Evolutionary conservation across 805 yeast genomes (phyloP).

Genomic region (Saturnispora sekii): DNA sequence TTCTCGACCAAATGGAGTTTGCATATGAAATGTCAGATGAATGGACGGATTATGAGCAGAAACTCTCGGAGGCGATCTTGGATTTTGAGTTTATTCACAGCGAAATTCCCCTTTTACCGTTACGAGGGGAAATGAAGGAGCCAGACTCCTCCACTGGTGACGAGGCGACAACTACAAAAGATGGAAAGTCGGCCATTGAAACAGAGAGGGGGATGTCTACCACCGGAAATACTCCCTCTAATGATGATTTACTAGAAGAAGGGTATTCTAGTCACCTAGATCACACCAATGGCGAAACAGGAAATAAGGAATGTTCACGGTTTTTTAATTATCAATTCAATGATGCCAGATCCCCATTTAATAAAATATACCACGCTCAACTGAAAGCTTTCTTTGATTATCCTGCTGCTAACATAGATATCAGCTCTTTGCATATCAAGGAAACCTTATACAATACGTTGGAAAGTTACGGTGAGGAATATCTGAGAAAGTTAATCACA

Average conservation of each 20-base stretch:
- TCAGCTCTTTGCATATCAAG: background rate
- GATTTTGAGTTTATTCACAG: background rate
- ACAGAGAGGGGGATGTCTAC: background rate
- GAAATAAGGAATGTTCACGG: background rate
- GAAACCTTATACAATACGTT: background rate
- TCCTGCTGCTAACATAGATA: background rate
- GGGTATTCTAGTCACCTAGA: background rate
- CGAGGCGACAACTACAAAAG: background rate
- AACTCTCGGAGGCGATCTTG: background rate
- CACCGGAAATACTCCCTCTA: too few relatives aligned
- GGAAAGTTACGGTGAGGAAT: background rate
- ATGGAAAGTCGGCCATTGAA: background rate
- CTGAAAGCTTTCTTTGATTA: background rate
- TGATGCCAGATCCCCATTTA: background rate
- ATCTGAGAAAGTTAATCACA: background rate
- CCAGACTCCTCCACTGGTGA: background rate
- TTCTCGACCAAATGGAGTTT: conserved; percentile 11
- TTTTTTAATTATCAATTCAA: background rate
- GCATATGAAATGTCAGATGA: conserved; percentile 6
- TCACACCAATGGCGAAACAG: background rate
- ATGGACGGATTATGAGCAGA: conserved; percentile 1
- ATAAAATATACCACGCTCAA: conserved; percentile 1
- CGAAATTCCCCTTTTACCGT: background rate
- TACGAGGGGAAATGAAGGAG: background rate
- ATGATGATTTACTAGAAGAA: background rate